phyloP scores from a whole-genome alignment of 1,284 basidiomycete species.

The Boletellus sp. region DNA sequence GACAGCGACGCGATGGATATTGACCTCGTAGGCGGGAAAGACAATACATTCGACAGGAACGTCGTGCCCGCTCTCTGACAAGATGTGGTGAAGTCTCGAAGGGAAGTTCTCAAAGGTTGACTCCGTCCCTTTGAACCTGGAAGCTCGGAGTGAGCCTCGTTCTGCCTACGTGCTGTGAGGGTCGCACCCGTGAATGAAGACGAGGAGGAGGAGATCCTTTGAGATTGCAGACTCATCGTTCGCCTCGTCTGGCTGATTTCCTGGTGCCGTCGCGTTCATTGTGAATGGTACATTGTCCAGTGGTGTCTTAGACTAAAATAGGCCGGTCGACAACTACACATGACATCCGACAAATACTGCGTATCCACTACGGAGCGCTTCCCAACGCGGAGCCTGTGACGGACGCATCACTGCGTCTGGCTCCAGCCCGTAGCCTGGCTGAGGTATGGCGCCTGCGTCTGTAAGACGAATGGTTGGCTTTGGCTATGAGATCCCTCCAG shows the following conservation, averaged over 20 bases:
- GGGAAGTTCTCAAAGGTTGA: conserved; percentile 78
- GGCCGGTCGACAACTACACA: neutral
- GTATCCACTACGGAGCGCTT: neutral
- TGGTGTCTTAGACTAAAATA: conserved; percentile 15
- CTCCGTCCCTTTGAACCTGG: conserved; percentile 72
- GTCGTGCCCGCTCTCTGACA: conserved; percentile 55
- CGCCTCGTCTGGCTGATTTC: conserved; percentile 11
- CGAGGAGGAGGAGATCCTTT: conserved; percentile 48
- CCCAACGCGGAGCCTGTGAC: too few relatives aligned
- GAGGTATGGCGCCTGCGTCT: conserved; percentile 51
- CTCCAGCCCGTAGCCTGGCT: conserved; percentile 36
- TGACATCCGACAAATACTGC: neutral
- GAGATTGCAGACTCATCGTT: conserved; percentile 15
- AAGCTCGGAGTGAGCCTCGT: conserved; percentile 5
- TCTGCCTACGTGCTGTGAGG: conserved; percentile 2
- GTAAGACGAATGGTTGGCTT: conserved; percentile 32
- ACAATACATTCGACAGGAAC: conserved; percentile 68
- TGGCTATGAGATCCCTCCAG: conserved; percentile 20
- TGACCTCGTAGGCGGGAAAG: conserved; percentile 89
- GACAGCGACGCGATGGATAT: conserved; percentile 8
- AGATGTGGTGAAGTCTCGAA: conserved; percentile 70
- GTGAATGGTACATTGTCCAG: conserved; percentile 1
- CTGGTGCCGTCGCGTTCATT: conserved; percentile 14
- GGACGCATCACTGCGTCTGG: conserved; percentile 13
- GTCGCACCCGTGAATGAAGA: conserved; percentile 66